A percentile compares a stretch with the other conserved stretches of the same genome.
Evolutionary conservation across 495 filamentous ascomycete genomes (phyloP).

Genomic region (Penicillium simplicissimum): DNA sequence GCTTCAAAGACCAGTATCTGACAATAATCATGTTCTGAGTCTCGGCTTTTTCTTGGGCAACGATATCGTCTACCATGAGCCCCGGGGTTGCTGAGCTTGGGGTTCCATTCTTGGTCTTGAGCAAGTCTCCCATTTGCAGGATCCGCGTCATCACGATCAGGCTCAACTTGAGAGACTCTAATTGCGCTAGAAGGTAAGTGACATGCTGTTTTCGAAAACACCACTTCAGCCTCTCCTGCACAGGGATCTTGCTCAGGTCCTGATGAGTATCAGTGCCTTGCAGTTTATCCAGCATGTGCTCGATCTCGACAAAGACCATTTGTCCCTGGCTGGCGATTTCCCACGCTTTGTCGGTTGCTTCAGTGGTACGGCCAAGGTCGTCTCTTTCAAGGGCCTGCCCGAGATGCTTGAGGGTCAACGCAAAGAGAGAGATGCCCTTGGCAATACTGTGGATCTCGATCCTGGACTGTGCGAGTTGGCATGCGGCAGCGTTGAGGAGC

Average conservation of each 20-base stretch:
- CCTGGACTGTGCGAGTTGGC: slow-evolving; percentile 44
- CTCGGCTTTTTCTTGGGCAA: slow-evolving; percentile 46
- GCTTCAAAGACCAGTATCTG: slow-evolving; percentile 45
- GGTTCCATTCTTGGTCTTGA: slow-evolving; percentile 13
- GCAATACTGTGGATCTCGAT: slow-evolving; percentile 49
- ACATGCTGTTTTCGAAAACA: slow-evolving; percentile 48
- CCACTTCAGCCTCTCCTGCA: slow-evolving; percentile 45
- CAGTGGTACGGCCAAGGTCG: slow-evolving; percentile 28
- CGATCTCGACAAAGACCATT: slow-evolving; percentile 45
- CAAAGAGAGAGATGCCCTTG: slow-evolving; percentile 47
- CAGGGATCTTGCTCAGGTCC: slow-evolving; percentile 28
- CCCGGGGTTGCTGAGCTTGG: neutral
- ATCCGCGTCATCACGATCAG: slow-evolving; percentile 44
- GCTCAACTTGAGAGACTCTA: slow-evolving; percentile 49
- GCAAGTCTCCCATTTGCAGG: slow-evolving; percentile 38
- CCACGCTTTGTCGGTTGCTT: slow-evolving; percentile 40
- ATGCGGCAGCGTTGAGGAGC: slow-evolving; percentile 45
- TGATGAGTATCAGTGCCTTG: slow-evolving; percentile 38
- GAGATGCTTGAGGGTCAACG: slow-evolving; percentile 45
- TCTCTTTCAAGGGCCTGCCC: slow-evolving; percentile 35
- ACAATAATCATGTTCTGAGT: slow-evolving; percentile 51
- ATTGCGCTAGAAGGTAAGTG: slow-evolving; percentile 45
- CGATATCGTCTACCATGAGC: slow-evolving; percentile 25
- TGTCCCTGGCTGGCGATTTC: slow-evolving; percentile 45
- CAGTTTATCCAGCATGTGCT: slow-evolving; percentile 44